Evolutionary conservation across 306 rosid genomes (phyloP).

Genomic region (peach (Prunus persica)): Prunus_persica_NCBIv2 NC_034013.1:14847501-14848000

Average conservation of each 20-base stretch:
- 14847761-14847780: neutral
- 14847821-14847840: no score
- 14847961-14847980: slow-evolving; percentile 67
- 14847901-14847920: slow-evolving; percentile 63
- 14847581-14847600: neutral
- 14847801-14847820: no score
- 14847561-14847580: neutral
- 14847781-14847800: no score
- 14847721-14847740: neutral
- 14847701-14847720: neutral
- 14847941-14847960: slow-evolving; percentile 47
- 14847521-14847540: neutral
- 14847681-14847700: neutral
- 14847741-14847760: neutral
- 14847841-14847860: no score
- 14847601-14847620: neutral
- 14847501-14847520: neutral
- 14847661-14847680: neutral
- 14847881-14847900: slow-evolving; percentile 55
- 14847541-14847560: neutral
- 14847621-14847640: neutral
- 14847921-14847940: slow-evolving; percentile 60
- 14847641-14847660: neutral
- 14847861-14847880: neutral
- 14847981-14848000: slow-evolving; percentile 62